Evolutionary conservation across 23 red algal genomes (phyloP), one percentile per base, ranked within the genome.

Genomic region (Agarophyton chilense): DNA sequence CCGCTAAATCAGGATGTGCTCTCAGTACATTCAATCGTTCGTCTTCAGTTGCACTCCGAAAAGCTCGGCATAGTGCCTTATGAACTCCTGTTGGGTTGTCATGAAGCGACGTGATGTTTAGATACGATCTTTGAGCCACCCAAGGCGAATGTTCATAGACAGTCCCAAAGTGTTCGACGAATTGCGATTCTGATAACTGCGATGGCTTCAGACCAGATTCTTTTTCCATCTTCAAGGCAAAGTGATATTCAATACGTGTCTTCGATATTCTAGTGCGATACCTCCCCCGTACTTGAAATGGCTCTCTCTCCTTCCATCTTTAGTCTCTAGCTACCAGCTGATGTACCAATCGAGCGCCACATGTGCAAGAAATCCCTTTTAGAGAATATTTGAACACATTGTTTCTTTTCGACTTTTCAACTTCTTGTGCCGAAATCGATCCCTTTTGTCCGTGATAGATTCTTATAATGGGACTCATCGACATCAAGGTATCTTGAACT

Each of bases 1-100:
- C 68, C 24, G 41, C 68, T 49, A 74, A 18, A 29, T 74, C 68
- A 49, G 68, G 68, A 74, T 74, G 41, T 22, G 68, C 68, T 18
- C 18, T 47, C 1, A 74, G n/a, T 21, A 74, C 68, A 24, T 28
- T 17, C 68, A 74, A 46, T 7, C 68, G 68, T 74, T 74, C 68
- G 19, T 47, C 41, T 47, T 26, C 41, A 2, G 68, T 47, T 25
- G 68, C 68, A 14, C 16, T 28, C 21, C 68, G 40, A 74, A 74
- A 74, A 0, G 41, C 29, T 49, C 41, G 38, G 24, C 68, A 74
- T 12, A 47, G 44, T 70, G 28, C 33, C 8, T 41, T 9, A 18
- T 70, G 64, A 14, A 70, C 64, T 4, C 64, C 64, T 40, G n/a
- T 18, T 21, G 34, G 21, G 19, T 18, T 21, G 40, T 70, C 38